Evolutionary conservation across 1,139 yeast species (phyloP).

Genomic region (Zhuliangozyma blackwelliae): DNA sequence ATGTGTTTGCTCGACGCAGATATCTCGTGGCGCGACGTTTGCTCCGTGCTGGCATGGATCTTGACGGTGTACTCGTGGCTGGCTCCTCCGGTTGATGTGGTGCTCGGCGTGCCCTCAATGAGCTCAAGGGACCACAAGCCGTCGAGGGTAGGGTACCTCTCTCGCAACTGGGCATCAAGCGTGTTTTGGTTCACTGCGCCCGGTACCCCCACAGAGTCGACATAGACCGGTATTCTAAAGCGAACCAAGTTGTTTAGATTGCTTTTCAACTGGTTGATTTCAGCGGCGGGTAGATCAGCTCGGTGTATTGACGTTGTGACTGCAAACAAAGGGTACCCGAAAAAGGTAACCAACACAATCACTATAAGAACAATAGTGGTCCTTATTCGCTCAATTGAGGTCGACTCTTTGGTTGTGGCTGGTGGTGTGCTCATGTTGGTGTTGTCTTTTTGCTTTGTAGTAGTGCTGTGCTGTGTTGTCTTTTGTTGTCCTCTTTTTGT

Average conservation of each 20-base stretch:
- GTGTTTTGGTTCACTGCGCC: constrained; percentile 21
- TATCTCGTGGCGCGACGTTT: constrained; percentile 10
- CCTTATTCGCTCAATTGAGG: constrained; percentile 1
- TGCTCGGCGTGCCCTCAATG: constrained; percentile 2
- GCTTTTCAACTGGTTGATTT: constrained; percentile 36
- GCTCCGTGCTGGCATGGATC: constrained; percentile 13
- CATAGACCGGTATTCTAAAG: constrained; percentile 54
- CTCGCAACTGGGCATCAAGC: constrained; percentile 22
- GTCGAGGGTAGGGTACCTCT: constrained; percentile 17
- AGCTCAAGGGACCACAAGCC: constrained; percentile 28
- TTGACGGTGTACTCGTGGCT: constrained; percentile 18
- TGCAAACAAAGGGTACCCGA: constrained; percentile 78
- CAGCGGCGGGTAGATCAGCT: constrained; percentile 63
- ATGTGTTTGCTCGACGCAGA: background rate
- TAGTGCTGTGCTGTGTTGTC: background rate
- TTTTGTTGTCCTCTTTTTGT: background rate
- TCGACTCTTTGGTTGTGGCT: constrained; percentile 4
- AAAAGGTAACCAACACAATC: constrained; percentile 21
- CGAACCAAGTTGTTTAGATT: constrained; percentile 31
- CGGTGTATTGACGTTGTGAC: constrained; percentile 69
- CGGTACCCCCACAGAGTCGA: constrained; percentile 39
- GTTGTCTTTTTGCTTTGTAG: background rate
- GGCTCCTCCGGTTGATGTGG: too few species aligned
- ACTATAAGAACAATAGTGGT: constrained; percentile 26
- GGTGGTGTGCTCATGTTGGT: background rate